These are phyloP conservation scores for Albugo laibachii DNA, from an alignment of 352 stramenopile species.

Conservation along the genomic window DNA sequence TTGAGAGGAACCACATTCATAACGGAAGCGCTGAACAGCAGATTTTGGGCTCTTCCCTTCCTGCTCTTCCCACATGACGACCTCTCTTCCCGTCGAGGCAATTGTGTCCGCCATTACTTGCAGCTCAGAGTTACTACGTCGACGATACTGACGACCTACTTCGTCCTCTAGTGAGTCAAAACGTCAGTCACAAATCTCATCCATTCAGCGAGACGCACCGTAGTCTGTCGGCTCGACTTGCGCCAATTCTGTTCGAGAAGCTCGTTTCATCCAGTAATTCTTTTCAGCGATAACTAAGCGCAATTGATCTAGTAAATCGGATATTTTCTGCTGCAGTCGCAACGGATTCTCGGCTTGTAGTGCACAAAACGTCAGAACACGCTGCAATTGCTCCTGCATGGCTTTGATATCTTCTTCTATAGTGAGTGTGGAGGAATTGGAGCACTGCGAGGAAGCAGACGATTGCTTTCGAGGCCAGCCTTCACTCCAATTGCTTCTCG, in stretches of 20 bases:
- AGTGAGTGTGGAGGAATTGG: constrained; percentile 19
- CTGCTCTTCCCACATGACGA: too few relatives aligned
- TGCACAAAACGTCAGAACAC: constrained; percentile 61
- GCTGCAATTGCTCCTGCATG: constrained; percentile 67
- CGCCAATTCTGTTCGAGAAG: constrained; percentile 37
- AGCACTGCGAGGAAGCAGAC: constrained; percentile 1
- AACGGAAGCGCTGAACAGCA: too few relatives aligned
- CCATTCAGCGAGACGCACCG: too few relatives aligned
- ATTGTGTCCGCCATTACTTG: constrained; percentile 65
- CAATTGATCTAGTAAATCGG: constrained; percentile 59
- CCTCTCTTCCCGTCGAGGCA: constrained; percentile 18
- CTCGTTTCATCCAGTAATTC: constrained; percentile 78
- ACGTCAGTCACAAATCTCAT: constrained; percentile 1
- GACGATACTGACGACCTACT: constrained; percentile 27
- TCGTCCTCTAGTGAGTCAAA: constrained; percentile 9
- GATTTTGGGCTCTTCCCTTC: too few relatives aligned
- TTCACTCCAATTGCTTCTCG: too few relatives aligned
- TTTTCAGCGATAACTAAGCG: constrained; percentile 59
- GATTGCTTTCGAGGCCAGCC: too few relatives aligned
- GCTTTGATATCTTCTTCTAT: constrained; percentile 57
- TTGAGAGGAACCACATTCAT: too few relatives aligned
- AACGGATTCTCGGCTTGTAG: constrained; percentile 46
- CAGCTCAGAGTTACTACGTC: constrained; percentile 71
- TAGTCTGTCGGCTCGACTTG: constrained; percentile 16
- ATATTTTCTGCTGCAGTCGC: constrained; percentile 53